These are phyloP conservation scores for Salvia miltiorrhiza DNA, from an alignment of 257 asterid genomes.

Conservation along the genomic window DNA sequence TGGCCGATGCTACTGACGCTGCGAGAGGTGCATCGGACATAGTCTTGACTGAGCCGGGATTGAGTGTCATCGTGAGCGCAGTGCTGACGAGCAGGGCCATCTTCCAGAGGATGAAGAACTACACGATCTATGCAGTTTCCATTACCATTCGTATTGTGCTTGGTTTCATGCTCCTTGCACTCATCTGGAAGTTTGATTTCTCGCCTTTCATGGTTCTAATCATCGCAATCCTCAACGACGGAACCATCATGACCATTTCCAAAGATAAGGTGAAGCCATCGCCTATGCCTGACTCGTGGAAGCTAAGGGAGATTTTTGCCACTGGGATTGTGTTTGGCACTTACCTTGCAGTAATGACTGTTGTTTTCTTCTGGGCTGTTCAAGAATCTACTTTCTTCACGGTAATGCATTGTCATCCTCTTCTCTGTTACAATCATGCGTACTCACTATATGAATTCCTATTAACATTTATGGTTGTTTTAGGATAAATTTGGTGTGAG, in stretches of 20 bases:
- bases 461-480: background rate
- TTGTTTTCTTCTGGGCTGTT: constrained; percentile 53
- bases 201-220: constrained; percentile 67
- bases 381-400: constrained; percentile 40
- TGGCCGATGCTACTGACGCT: constrained; percentile 62
- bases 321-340: constrained; percentile 63
- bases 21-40: constrained; percentile 55
- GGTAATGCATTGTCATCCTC: constrained; percentile 7
- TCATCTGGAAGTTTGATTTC: constrained; percentile 65
- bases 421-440: background rate
- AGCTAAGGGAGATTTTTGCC: constrained; percentile 58
- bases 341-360: constrained; percentile 60
- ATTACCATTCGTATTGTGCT: constrained; percentile 59
- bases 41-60: constrained; percentile 52
- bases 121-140: constrained; percentile 63
- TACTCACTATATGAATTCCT: no score
- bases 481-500: constrained; percentile 47
- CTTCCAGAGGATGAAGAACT: constrained; percentile 66
- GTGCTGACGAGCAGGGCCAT: constrained; percentile 56
- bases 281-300: constrained; percentile 60
- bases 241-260: constrained; percentile 62
- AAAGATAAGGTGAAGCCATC: constrained; percentile 65
- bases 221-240: constrained; percentile 60
- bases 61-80: constrained; percentile 53
- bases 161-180: constrained; percentile 56